phyloP scores from a whole-genome alignment of 768 basidiomycete species.

The Peribolospora kevripleyi region DNA sequence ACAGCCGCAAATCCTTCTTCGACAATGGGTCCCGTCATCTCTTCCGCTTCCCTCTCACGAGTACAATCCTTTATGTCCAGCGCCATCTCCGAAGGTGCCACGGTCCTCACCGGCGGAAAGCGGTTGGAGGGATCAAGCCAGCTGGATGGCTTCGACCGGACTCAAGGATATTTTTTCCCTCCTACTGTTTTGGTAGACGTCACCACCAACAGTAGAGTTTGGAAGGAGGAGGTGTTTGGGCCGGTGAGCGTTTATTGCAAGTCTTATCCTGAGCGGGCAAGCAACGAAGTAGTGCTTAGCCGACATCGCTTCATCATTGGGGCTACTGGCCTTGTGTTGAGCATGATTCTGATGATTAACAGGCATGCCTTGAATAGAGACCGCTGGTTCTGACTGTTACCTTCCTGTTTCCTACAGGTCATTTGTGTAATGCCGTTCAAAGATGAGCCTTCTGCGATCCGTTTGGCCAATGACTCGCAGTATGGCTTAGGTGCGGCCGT shows the following conservation, averaged over 20 bases:
- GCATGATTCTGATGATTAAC: no score
- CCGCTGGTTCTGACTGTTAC: no score
- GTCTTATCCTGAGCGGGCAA: no score
- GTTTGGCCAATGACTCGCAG: conserved; percentile 59
- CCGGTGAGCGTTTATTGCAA: conserved; percentile 40
- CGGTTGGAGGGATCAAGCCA: conserved; percentile 37
- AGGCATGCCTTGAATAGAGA: no score
- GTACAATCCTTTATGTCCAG: conserved; percentile 34
- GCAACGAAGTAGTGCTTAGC: no score
- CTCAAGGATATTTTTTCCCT: conserved; percentile 47
- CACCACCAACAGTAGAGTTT: conserved; percentile 11
- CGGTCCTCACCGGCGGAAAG: conserved; percentile 37
- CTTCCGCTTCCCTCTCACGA: conserved; percentile 34
- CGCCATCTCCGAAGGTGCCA: conserved; percentile 23
- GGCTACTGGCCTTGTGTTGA: no score
- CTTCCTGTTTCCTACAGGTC: no score
- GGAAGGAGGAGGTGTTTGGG: conserved; percentile 50
- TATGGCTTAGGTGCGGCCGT: conserved; percentile 75
- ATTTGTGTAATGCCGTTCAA: conserved; percentile 39
- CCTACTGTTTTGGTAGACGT: conserved; percentile 50
- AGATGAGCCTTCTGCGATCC: conserved; percentile 62
- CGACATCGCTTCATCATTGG: no score
- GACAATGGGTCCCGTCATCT: conserved; percentile 63
- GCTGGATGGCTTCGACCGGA: conserved; percentile 48
- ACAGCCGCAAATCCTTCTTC: conserved; percentile 34